Base-by-base conservation (phyloP, 2,329 filamentous ascomycete genomes). In the Xylariaceae sp. region DNA sequence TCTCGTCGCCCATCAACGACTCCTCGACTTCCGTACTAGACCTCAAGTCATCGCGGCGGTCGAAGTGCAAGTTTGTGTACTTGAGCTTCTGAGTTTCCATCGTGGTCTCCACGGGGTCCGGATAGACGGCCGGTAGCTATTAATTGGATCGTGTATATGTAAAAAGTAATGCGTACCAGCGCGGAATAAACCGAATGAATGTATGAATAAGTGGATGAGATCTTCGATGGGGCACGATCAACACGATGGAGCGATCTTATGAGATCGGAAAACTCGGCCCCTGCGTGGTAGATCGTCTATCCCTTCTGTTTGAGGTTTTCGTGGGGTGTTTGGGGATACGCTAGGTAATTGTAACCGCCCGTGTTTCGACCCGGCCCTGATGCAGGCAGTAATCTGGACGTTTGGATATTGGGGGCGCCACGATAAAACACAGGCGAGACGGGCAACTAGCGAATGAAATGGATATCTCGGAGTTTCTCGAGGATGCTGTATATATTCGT, bases 21-120 rank as follows among this genome's bases (percentile, higher is more conserved):
- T 62, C 62, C 53, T 74, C 75, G 53, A 77, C 74, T 59, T 77
- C 75, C 51, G 75, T 77, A 65, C 70, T 74, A 21, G 71, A 75
- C 40, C 71, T 67, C 49, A 61, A 56, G 54, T 75, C 72, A n/a
- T 71, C 70, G 20, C 65, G 51, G 29, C 67, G 60, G 32, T 66
- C 59, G 45, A n/a, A n/a, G n/a, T n/a, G n/a, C n/a, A 75, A 52
- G 53, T 69, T 67, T 44, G 68, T 62, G 63, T 74, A 73, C 52
- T 70, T 67, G 49, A 58, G 51, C 21, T 66, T 68, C 48, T 65
- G 63, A 7, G 65, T 63, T 20, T 62, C 65, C 67, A 70, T 65
- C 32, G 49, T 58, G 58, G 56, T 59, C 60, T 56, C 56, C 60
- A 60, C 60, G 43, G 42, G 49, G 51, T 41, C 5, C 9, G 9